Evolutionary conservation across 768 basidiomycete species (phyloP), one percentile per base, ranked within the genome.

Genomic region (Neoboletus magnificus): DNA sequence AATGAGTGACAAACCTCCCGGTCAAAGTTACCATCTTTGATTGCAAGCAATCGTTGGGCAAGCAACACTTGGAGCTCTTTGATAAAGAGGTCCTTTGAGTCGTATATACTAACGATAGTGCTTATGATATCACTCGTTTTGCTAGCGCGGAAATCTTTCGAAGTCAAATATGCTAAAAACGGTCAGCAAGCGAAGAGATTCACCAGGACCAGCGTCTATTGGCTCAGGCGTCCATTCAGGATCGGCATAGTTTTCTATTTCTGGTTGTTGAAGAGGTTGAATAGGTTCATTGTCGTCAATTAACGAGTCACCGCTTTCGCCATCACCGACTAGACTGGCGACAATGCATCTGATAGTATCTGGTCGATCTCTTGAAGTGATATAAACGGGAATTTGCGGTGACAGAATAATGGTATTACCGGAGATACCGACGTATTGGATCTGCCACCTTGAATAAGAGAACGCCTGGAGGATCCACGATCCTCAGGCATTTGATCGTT

Each of bases 311-410:
- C 89, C 82, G 41, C 85, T 82, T 64, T 89, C 87, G 41, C 85
- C 87, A 56, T 91, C 91, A 5, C 93, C 92, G 23, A 98, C 90
- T 13, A 98, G 80, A 52, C 89, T 89, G 0, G 91, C 83, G 15
- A 98, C 95, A 50, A 99, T 96, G 65, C 89, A 90, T 4, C 90
- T 85, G 58, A 98, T 97, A 0, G 96, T 97, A 67, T 98, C 95
- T 2, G 90, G 84, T 6, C 96, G 85, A 53, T 87, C 86, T 59
- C 93, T 92, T 59, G 33, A 29, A 29, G 16, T 32, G 29, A 20
- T 32, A n/a, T 60, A 30, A 61, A 45, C 15, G 32, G 9, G 29
- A 6, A n/a, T 11, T 54, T 37, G 12, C 20, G 15, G 25, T 36
- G 25, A 55, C 22, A 35, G 22, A 47, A 29, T 13, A 23, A n/a